Base-by-base conservation (phyloP, 208 protist genomes). In the Leishmania arabica region DNA sequence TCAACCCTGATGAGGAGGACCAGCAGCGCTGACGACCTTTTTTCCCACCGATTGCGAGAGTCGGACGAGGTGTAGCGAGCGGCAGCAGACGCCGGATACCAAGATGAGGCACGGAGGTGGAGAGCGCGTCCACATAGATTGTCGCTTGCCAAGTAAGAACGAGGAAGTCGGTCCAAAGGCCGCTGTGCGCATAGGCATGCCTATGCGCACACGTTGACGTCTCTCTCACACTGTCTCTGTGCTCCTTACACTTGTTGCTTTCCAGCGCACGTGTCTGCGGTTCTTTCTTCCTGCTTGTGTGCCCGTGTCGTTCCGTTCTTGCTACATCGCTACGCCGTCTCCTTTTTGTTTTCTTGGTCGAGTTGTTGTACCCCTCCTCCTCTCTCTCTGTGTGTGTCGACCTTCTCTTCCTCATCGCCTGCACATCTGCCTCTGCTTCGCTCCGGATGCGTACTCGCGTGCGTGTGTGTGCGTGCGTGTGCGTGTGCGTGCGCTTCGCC, bases 1-100 rank as follows among this genome's bases (percentile, higher is more conserved):
- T 99, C 27, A 97, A 98, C 84, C 96, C 98, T 1, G 92, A 95
- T 49, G 92, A 97, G 80, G 93, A 96, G 62, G 78, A 90, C 49
- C 72, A 85, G 54, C 77, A 85, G 79, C 69, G 69, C 21, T 84
- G 75, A 78, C 31, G 72, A 6, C 40, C 7, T 37, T 4, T n/a
- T 71, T 49, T 71, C 21, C 37, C 7, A 75, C 24, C n/a, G 47
- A 34, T 56, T 5, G 45, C 58, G 70, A 19, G 70, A 56, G 70
- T 34, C 8, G 27, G 27, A 11, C 15, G n/a, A 54, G 7, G 21
- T 21, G 6, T 49, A 47, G 65, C 15, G 21, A 71, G 65, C 37
- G 1, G 34, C 37, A 42, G 40, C 37, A n/a, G 65, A 17, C 8
- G 31, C 37, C 37, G 65, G 8, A 27, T 37, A 71, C 37, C 15